phyloP scores from a whole-genome alignment of 805 yeast genomes.

The Lipomyces sp. region DNA sequence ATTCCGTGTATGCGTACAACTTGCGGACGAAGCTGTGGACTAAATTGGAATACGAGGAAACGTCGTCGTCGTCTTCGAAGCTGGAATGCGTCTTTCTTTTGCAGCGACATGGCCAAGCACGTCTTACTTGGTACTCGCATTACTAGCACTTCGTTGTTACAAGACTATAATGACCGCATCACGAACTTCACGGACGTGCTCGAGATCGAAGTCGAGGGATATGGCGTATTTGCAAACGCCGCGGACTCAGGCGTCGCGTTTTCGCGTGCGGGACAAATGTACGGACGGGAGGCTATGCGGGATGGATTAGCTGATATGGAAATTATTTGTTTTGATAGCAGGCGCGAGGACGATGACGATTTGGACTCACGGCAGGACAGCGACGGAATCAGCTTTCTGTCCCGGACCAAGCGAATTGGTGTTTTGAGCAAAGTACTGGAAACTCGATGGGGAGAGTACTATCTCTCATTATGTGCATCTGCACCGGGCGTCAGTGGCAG shows the following conservation, averaged over 20 bases:
- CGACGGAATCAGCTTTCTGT: not conserved
- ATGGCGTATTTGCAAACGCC: constrained; percentile 21
- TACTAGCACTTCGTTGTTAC: constrained; percentile 10
- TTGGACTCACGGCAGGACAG: not conserved
- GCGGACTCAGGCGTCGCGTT: constrained; percentile 11
- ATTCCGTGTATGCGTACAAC: constrained; percentile 25
- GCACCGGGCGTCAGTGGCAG: not conserved
- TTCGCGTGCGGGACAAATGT: constrained; percentile 22
- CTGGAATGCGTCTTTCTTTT: constrained; percentile 17
- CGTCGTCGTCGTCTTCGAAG: constrained; percentile 8
- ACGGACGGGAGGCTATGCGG: constrained; percentile 17
- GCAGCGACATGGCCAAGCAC: constrained; percentile 3
- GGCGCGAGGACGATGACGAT: not conserved
- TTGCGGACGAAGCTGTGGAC: constrained; percentile 16
- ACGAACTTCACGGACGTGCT: constrained; percentile 14
- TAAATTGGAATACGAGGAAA: constrained; percentile 10
- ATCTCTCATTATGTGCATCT: not conserved
- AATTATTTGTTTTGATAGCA: constrained; percentile 23
- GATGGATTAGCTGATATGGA: constrained; percentile 27
- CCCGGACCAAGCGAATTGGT: constrained; percentile 15
- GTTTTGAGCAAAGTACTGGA: constrained; percentile 23
- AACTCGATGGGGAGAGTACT: constrained; percentile 31
- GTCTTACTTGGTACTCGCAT: constrained; percentile 17
- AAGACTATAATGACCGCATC: constrained; percentile 26
- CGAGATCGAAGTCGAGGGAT: constrained; percentile 23